Base-by-base conservation (phyloP, 495 filamentous ascomycete species). In the Hyaloscypha finlandica region DNA sequence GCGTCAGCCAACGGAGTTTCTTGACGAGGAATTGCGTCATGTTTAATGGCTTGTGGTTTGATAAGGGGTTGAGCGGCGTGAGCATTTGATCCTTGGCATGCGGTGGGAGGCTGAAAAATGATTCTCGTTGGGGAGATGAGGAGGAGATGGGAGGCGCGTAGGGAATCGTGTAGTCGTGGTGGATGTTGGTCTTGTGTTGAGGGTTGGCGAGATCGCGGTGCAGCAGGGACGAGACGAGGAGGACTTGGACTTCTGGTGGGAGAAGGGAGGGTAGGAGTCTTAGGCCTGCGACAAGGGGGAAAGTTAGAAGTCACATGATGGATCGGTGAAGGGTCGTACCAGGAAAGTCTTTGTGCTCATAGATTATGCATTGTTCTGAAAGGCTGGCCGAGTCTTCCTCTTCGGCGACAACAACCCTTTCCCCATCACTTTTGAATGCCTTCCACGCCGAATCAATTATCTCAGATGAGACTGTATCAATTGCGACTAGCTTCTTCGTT, bases 1-100 rank as follows among this genome's bases (percentile, higher is more conserved):
- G 83, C 4, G 94, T 97, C 14, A 96, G 84, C 95, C 94, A 97
- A 58, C 93, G 92, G 8, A 97, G 86, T 67, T 91, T 93, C 69
- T 89, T 89, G 32, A 86, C 81, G 3, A 97, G 81, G 62, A 92
- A 82, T 66, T 85, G 87, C 35, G 84, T 80, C 54, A 92, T 80
- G 20, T 86, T 81, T 12, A 97, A 77, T 2, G 91, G 84, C 59
- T 88, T 90, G 78, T 96, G 93, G 8, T 88, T 76, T 1, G 72
- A 63, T 16, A 55, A 48, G 0, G 89, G 81, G 72, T 93, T 85
- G 58, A 89, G 86, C 3, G 94, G 91, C 6, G 88, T 88, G 78
- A 86, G 84, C 20, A 51, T 58, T 3, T 70, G 30, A 6, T 75
- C 59, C 9, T 79, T 73, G 42, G 78, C 71, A 1, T 79, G 57